Evolutionary conservation across 179 eudicot species (phyloP).

Genomic region (Silene noctiflora): DNA sequence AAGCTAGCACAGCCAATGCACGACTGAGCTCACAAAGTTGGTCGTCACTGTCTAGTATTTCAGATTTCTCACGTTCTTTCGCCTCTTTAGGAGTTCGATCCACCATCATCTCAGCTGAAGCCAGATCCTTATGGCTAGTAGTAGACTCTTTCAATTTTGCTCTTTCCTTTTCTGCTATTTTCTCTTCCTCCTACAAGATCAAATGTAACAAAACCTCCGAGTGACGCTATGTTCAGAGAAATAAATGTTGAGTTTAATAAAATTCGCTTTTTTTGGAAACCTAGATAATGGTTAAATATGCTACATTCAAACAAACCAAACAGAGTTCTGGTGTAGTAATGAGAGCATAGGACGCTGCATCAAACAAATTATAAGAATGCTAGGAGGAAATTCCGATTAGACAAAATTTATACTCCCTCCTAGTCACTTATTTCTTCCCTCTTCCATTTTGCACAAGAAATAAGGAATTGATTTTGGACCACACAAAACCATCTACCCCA

Average conservation of each 20-base stretch:
- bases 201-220: not conserved
- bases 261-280: too few relatives aligned
- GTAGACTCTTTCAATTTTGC: constrained; percentile 52
- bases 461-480: too few relatives aligned
- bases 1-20: constrained; percentile 80
- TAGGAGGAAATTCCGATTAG: not conserved
- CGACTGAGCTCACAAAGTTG: constrained; percentile 77
- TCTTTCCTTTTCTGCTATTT: constrained; percentile 49
- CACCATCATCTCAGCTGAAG: constrained; percentile 57
- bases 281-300: not conserved
- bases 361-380: not conserved
- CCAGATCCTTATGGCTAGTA: constrained; percentile 43
- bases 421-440: too few relatives aligned
- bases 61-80: constrained; percentile 35
- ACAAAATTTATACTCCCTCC: not conserved
- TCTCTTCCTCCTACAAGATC: constrained; percentile 52
- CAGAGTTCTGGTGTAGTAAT: not conserved
- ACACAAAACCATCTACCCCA: too few relatives aligned
- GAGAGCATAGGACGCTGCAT: constrained; percentile 4
- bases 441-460: too few relatives aligned
- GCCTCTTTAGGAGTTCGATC: constrained; percentile 48
- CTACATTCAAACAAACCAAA: constrained; percentile 1
- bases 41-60: constrained; percentile 47
- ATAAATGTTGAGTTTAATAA: too few relatives aligned
- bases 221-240: too few relatives aligned